A percentile compares a stretch with the other conserved stretches of the same genome.
Conservation (phyloP, 2,329 filamentous ascomycete genomes). For the Scopulariopsis brevicaulis region DNA sequence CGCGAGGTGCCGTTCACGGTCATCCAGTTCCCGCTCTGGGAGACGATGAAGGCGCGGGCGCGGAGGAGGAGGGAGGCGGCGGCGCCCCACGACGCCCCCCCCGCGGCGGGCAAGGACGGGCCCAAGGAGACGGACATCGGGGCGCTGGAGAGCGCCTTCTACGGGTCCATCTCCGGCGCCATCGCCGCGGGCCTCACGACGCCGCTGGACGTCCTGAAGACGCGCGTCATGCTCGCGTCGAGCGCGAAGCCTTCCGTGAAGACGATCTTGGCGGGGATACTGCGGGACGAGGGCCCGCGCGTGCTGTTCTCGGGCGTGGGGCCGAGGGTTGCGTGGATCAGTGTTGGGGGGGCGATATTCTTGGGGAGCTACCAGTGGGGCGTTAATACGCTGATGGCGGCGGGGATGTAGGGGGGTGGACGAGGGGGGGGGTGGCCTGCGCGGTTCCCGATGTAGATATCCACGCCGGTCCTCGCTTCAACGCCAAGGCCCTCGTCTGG, state of each 20-base stretch:
- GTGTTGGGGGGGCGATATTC: slow-evolving; percentile 87
- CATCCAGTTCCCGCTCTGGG: slow-evolving; percentile 96
- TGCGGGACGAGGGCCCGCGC: slow-evolving; percentile 48
- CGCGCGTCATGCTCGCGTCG: slow-evolving; percentile 76
- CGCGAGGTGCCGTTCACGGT: slow-evolving; percentile 96
- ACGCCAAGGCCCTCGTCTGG: too few relatives aligned
- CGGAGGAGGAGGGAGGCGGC: slow-evolving; percentile 24
- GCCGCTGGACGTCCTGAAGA: slow-evolving; percentile 93
- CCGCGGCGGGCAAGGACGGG: slow-evolving; percentile 1
- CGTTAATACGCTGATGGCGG: slow-evolving; percentile 52
- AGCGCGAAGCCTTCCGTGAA: slow-evolving; percentile 50
- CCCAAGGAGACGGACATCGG: slow-evolving; percentile 34
- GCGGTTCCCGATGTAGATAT: too few relatives aligned
- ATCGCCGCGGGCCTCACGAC: slow-evolving; percentile 84
- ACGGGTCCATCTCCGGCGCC: slow-evolving; percentile 74
- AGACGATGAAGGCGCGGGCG: slow-evolving; percentile 71
- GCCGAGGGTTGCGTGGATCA: slow-evolving; percentile 89
- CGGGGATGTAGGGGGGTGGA: background rate
- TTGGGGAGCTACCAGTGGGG: slow-evolving; percentile 87
- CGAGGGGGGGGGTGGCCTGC: background rate
- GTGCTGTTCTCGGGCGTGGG: slow-evolving; percentile 69
- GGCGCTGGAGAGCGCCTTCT: slow-evolving; percentile 70
- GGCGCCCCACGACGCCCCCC: slow-evolving; percentile 5
- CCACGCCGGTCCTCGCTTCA: too few relatives aligned
- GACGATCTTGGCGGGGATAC: slow-evolving; percentile 51